A percentile compares a stretch with the other conserved stretches of the same genome.
phyloP scores from a whole-genome alignment of 1,284 basidiomycete genomes.

The Apiotrichum montevideense region DNA sequence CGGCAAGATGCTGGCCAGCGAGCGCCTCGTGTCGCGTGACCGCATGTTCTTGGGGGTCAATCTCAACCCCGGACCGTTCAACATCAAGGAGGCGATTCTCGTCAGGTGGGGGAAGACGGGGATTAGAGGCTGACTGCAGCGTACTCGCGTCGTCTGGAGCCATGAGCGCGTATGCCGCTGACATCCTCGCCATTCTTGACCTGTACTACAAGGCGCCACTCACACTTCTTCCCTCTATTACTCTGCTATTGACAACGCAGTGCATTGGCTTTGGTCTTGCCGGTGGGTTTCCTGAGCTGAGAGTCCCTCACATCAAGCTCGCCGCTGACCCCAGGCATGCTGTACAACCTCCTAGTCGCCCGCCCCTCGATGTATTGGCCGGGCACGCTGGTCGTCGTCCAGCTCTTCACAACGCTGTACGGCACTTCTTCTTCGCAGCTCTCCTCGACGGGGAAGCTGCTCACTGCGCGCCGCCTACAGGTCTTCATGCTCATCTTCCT shows the following conservation, averaged over 20 bases:
- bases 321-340: constrained; percentile 30
- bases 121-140: constrained; percentile 19
- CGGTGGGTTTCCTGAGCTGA: constrained; percentile 30
- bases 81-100: constrained; percentile 48
- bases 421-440: constrained; percentile 12
- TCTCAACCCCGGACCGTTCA: constrained; percentile 52
- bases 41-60: constrained; percentile 36
- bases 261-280: constrained; percentile 53
- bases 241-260: constrained; percentile 54
- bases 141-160: constrained; percentile 50
- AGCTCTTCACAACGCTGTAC: constrained; percentile 53
- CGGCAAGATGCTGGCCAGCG: constrained; percentile 44
- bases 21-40: constrained; percentile 26
- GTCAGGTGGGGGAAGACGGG: constrained; percentile 27
- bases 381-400: constrained; percentile 48
- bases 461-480: constrained; percentile 45
- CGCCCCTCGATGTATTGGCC: constrained; percentile 49
- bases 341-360: constrained; percentile 45
- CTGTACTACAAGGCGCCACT: constrained; percentile 48
- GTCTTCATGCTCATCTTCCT: constrained; percentile 49
- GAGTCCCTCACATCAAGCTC: no score
- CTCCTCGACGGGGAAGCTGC: constrained; percentile 20
- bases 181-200: constrained; percentile 49
- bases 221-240: constrained; percentile 46
- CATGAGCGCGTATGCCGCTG: constrained; percentile 46